Evolutionary conservation across 495 filamentous ascomycete genomes (phyloP), one percentile per base, ranked within the genome.

Genomic region (Tuber indicum): DNA sequence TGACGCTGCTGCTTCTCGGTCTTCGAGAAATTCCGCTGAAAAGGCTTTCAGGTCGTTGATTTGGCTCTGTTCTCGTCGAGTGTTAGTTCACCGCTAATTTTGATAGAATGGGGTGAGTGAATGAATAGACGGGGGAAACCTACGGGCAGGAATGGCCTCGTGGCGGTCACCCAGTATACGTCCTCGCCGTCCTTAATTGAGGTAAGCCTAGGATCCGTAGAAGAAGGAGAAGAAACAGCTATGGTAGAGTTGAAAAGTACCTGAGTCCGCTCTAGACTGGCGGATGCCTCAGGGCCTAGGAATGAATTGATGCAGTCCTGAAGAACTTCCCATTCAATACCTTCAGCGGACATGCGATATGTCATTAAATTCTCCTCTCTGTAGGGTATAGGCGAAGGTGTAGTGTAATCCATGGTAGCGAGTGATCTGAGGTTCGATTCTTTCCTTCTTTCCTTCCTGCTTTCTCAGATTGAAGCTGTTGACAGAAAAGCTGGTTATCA

Each of bases 321-420:
- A n/a, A 78, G 74, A 46, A 76, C 69, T 19, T 78, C 47, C 74
- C 74, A 78, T 44, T 76, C 74, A 47, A 78, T 78, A 7, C 76
- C 76, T 43, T 78, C 74, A 10, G 76, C 74, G 39, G 39, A 26
- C 26, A 76, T 76, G 36, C 70, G 49, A 72, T 78, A 78, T 41
- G 74, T 78, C 69, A 75, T 78, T 16, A 78, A 39, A 10, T 69
- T 70, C 62, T 74, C 70, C 62, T 71, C 66, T 41, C 49, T 62
- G n/a, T 32, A 44, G 0, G 1, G 26, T 16, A 45, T 74, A 49
- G 66, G 62, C 21, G 74, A 39, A n/a, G 26, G 47, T 14, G 70
- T 36, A 19, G 7, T 66, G 39, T 58, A 62, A 7, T 36, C 47
- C 76, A 78, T 78, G 3, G 17, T 23, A 26, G 26, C 32, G 58